A percentile compares a stretch with the other conserved stretches of the same genome.
These are phyloP conservation scores for Cercospora janseana DNA, from an alignment of 2,329 filamentous ascomycete genomes.

Conservation along the genomic window DNA sequence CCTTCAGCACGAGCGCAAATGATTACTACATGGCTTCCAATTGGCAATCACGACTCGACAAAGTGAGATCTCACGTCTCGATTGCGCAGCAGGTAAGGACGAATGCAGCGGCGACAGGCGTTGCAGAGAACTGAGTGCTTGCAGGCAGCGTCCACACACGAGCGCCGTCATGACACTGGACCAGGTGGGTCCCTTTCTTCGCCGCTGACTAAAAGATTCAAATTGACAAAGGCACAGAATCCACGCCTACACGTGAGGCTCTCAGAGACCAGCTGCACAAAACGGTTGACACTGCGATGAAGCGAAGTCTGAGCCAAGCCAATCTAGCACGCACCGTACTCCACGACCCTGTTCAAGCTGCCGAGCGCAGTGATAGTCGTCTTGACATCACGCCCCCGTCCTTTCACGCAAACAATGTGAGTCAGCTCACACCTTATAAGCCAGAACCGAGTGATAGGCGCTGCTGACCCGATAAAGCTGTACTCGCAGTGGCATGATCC, in stretches of 20 bases:
- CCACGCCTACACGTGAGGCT: constrained; percentile 21
- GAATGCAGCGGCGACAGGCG: not conserved
- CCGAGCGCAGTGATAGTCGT: not conserved
- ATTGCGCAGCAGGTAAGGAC: not conserved
- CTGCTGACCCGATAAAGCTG: constrained; percentile 3
- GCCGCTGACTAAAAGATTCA: not conserved
- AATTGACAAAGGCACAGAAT: constrained; percentile 5
- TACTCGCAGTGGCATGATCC: constrained; percentile 10
- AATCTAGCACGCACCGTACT: constrained; percentile 34
- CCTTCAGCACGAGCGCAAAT: not conserved
- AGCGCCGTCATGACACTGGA: not conserved
- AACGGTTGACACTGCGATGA: constrained; percentile 31
- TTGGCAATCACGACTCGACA: not conserved
- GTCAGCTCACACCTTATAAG: not conserved
- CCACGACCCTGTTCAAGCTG: constrained; percentile 33
- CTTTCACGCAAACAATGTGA: constrained; percentile 1
- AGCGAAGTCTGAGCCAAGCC: constrained; percentile 30
- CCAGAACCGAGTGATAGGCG: not conserved
- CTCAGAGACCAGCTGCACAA: constrained; percentile 34
- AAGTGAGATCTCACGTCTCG: not conserved
- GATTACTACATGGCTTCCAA: not conserved
- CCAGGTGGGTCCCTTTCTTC: not conserved
- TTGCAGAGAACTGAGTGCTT: not conserved
- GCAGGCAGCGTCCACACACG: not conserved
- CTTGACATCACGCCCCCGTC: not conserved